phyloP scores from a whole-genome alignment of 1,139 yeast genomes.

The Meyerozyma elateridarum region DNA sequence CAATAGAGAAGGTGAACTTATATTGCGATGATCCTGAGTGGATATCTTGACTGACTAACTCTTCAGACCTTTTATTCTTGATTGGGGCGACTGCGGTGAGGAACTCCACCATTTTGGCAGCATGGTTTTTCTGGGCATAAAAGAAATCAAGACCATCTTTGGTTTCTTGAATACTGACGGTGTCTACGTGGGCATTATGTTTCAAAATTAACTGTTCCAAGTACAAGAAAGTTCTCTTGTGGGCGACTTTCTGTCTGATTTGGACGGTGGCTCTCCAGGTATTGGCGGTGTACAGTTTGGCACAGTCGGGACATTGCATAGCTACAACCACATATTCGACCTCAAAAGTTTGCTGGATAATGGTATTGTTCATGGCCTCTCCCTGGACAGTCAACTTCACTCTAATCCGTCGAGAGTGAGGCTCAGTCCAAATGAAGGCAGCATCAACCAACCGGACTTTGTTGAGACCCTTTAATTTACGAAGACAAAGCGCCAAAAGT shows the following conservation, averaged over 20 bases:
- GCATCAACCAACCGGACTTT: conserved; percentile 92
- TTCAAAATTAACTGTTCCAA: conserved; percentile 90
- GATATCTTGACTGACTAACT: conserved; percentile 85
- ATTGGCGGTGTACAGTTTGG: conserved; percentile 89
- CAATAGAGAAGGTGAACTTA: conserved; percentile 90
- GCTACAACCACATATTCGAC: conserved; percentile 93
- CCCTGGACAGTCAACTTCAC: conserved; percentile 93
- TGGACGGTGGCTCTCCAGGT: conserved; percentile 98
- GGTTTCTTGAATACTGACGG: conserved; percentile 87
- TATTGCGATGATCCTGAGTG: conserved; percentile 86
- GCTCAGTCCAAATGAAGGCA: conserved; percentile 96
- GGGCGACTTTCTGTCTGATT: conserved; percentile 94
- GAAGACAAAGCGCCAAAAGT: conserved; percentile 80
- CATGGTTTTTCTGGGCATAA: conserved; percentile 85
- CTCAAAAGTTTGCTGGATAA: conserved; percentile 91
- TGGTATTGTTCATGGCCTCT: conserved; percentile 88
- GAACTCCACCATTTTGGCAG: conserved; percentile 90
- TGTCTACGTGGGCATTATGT: conserved; percentile 92
- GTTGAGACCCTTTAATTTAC: conserved; percentile 81
- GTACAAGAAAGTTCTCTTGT: conserved; percentile 91
- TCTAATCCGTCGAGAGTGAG: conserved; percentile 92
- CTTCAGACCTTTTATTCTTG: conserved; percentile 80
- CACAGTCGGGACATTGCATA: conserved; percentile 99
- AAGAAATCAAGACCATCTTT: conserved; percentile 95
- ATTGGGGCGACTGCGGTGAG: conserved; percentile 84